Conservation (phyloP, 2,329 filamentous ascomycete species). For the Beauveria australis region DNA sequence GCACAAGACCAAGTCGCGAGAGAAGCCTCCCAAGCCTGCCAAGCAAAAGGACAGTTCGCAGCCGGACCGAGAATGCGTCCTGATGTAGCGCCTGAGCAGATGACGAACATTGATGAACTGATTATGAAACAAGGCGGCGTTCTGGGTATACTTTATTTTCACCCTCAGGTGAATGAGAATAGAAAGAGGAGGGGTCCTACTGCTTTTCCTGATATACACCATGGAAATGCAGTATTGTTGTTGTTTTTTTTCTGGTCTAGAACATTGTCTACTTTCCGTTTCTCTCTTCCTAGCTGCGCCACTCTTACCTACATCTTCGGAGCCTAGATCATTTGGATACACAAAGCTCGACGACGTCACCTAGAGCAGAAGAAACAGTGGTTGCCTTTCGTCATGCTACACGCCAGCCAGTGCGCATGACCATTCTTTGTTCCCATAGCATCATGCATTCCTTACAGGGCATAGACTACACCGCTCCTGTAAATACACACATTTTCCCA, state of each 20-base stretch:
- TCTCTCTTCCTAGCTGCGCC: background rate
- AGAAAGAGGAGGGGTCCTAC: background rate
- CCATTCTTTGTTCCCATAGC: background rate
- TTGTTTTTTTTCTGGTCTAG: background rate
- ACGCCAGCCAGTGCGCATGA: background rate
- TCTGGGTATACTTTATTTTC: background rate
- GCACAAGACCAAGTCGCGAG: constrained; percentile 30
- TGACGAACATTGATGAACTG: background rate
- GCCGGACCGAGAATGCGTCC: constrained; percentile 38
- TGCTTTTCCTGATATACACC: background rate
- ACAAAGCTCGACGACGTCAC: background rate
- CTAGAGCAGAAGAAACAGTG: background rate
- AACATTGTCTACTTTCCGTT: background rate
- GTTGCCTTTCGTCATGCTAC: background rate
- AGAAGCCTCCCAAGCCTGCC: constrained; percentile 28
- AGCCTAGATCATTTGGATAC: background rate
- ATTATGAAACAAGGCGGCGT: background rate
- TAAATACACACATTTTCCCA: background rate
- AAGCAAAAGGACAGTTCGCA: constrained; percentile 20
- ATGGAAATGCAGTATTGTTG: background rate
- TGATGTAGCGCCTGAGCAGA: constrained; percentile 31
- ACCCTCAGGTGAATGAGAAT: background rate
- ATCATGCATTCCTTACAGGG: background rate
- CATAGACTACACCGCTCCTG: background rate
- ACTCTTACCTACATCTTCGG: background rate